Evolutionary conservation across 139 green algal species (phyloP).

Genomic region (Chlorella sp.): DNA sequence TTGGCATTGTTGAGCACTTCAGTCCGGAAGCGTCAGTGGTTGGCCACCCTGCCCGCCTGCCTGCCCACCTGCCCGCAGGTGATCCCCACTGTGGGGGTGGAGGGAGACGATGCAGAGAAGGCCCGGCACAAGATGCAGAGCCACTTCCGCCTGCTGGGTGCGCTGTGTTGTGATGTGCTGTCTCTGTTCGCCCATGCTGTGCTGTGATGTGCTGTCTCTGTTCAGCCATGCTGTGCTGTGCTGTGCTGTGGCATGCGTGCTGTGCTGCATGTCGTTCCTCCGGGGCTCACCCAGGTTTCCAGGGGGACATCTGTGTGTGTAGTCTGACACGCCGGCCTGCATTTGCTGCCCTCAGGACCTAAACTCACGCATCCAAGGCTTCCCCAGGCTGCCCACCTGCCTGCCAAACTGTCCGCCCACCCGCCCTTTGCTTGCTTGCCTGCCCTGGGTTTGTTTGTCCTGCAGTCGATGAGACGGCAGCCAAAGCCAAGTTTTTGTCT

Average conservation of each 20-base stretch:
- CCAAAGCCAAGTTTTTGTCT: constrained; percentile 71
- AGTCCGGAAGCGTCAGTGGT: background rate
- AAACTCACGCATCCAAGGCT: too few species aligned
- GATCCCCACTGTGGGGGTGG: constrained; percentile 84
- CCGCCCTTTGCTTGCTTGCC: constrained; percentile 68
- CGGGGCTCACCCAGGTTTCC: too few species aligned
- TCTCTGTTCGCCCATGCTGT: background rate
- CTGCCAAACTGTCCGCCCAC: background rate
- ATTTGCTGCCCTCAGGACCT: background rate
- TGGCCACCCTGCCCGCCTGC: background rate
- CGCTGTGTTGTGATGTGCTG: background rate
- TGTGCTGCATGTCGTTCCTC: too few species aligned
- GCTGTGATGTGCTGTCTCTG: too few species aligned
- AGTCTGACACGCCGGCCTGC: too few species aligned
- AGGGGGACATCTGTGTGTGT: too few species aligned
- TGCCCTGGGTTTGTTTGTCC: constrained; percentile 36
- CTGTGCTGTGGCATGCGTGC: background rate
- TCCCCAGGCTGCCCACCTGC: background rate
- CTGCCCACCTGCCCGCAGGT: constrained; percentile 58
- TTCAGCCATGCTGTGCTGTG: background rate
- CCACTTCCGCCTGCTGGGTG: constrained; percentile 36
- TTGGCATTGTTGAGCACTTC: too few species aligned
- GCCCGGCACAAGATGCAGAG: constrained; percentile 56
- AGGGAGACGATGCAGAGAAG: constrained; percentile 54
- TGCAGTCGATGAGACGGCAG: constrained; percentile 68